Base-by-base conservation (phyloP, 1,139 yeast genomes). In the Geotrichum aggregatum region DNA sequence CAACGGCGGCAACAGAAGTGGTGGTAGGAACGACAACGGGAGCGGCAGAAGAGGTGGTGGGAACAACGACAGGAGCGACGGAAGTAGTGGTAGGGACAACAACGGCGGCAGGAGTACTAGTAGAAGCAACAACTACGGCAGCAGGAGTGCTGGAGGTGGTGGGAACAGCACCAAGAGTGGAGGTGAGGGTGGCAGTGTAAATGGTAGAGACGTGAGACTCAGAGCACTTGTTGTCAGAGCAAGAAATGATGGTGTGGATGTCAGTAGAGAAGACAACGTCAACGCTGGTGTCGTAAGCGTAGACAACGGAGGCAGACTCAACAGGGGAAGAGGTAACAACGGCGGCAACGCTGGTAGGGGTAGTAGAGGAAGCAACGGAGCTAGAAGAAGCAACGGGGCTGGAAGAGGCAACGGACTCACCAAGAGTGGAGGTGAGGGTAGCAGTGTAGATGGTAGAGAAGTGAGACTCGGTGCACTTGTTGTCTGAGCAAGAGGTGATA, bases 31-130 rank as follows among this genome's bases (percentile, higher is more conserved):
- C 43, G 22, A 21, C 35, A 43, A 42, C 21, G 14, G 42, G 16
- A 35, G 43, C 16, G 42, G 43, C n/a, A 14, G 43, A 3, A 21
- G 18, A 16, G 16, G 41, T 6, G 5, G 30, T 18, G 40, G 45
- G 3, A 24, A 24, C 31, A 18, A 33, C 21, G 16, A 43, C 11
- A 41, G 38, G 8, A 14, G 40, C 30, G 16, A 13, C 39, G n/a
- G 44, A 22, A 39, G 14, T 30, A 47, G 42, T 35, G 21, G 19
- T 68, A 52, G 66, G 70, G 51, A 62, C 68, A 49, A 66, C 62
- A 53, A 63, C 71, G 54, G 66, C 71, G 50, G 66, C 69, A 50
- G 67, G 62, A 54, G 63, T 71, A 54, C 66, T 71, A 49, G 67
- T 70, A 41, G 66, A 60, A 49, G 66, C 69, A 60, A 64, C 69